Evolutionary conservation across 176 grass and related monocot species (phyloP), one percentile per base, ranked within the genome.

Genomic region (Rhynchospora tenuis): DNA sequence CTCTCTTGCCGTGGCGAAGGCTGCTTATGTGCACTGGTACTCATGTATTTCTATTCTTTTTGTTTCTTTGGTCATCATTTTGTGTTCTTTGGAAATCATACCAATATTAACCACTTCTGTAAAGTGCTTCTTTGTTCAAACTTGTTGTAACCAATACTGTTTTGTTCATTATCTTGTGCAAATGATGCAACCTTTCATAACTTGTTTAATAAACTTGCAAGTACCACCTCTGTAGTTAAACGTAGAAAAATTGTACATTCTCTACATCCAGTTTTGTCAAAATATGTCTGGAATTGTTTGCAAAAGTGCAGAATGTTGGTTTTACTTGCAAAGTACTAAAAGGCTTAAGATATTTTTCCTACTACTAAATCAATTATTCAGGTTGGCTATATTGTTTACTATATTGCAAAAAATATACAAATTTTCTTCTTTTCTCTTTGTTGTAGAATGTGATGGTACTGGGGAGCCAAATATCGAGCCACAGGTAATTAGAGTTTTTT

Each of bases 391-490:
- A 50, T 47, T 67, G 22, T 27, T 33, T 47, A 26, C 17, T 83
- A 16, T 51, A 17, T 9, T 59, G 44, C 80, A 70, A 52, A 71
- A n/a, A 10, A 65, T 3, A 11, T 23, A 50, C 54, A 61, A 8
- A 24, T 11, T 33, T 38, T 55, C 17, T 75, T 10, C 74, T 0
- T 61, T 60, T 84, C 23, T 84, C 3, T 84, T 83, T 74, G 27
- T 79, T 88, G 82, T 87, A 98, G 93, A 98, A 86, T 95, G 96
- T 78, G 96, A 98, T 85, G 93, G 91, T 82, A 72, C 82, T 50
- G 96, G 96, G 20, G 92, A 98, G 81, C 91, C 91, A 1, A 97
- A 97, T 83, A 84, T 93, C 73, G 94, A 97, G 70, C 92, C 93
- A 46, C 96, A 98, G 96, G 96, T 98, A 65, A 8, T 31, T 64